Evolutionary conservation across 495 filamentous ascomycete species (phyloP).

Genomic region (Neurospora africana): DNA sequence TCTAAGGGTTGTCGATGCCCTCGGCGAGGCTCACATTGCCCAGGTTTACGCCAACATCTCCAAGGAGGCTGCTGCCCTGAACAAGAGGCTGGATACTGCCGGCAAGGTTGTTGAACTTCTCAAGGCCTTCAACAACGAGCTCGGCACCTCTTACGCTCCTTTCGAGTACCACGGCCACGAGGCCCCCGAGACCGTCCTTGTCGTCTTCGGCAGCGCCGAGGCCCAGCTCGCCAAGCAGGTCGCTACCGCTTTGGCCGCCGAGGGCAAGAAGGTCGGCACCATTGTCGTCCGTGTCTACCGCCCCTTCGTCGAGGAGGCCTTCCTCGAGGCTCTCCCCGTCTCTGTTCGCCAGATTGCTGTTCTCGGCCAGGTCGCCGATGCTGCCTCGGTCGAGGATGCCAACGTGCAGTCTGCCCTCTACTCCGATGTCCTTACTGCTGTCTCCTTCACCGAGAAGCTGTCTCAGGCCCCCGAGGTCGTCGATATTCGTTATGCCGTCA

Average conservation of each 20-base stretch:
- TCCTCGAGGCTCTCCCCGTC: slow-evolving; percentile 67
- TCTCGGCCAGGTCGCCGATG: slow-evolving; percentile 47
- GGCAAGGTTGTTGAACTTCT: slow-evolving; percentile 67
- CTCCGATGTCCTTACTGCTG: slow-evolving; percentile 74
- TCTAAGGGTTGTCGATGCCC: slow-evolving; percentile 70
- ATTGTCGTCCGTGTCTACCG: slow-evolving; percentile 88
- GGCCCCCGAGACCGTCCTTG: slow-evolving; percentile 64
- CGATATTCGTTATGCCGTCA: slow-evolving; percentile 83
- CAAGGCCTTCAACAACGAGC: slow-evolving; percentile 75
- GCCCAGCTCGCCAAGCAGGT: slow-evolving; percentile 77
- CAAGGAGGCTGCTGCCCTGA: slow-evolving; percentile 46
- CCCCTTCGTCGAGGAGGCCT: slow-evolving; percentile 88
- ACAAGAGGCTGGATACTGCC: slow-evolving; percentile 62
- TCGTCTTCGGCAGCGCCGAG: slow-evolving; percentile 88
- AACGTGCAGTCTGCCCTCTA: slow-evolving; percentile 74
- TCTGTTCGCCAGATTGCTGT: slow-evolving; percentile 63
- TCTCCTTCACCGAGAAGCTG: slow-evolving; percentile 64
- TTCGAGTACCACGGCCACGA: slow-evolving; percentile 93
- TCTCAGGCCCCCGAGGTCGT: slow-evolving; percentile 47
- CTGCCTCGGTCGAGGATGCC: slow-evolving; percentile 49
- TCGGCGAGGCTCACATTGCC: slow-evolving; percentile 62
- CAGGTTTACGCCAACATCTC: slow-evolving; percentile 59
- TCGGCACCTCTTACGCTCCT: slow-evolving; percentile 81
- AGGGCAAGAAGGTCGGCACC: slow-evolving; percentile 69
- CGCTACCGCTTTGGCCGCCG: slow-evolving; percentile 56